phyloP scores from a whole-genome alignment of 768 basidiomycete genomes.

The Favolaschia claudopus region DNA sequence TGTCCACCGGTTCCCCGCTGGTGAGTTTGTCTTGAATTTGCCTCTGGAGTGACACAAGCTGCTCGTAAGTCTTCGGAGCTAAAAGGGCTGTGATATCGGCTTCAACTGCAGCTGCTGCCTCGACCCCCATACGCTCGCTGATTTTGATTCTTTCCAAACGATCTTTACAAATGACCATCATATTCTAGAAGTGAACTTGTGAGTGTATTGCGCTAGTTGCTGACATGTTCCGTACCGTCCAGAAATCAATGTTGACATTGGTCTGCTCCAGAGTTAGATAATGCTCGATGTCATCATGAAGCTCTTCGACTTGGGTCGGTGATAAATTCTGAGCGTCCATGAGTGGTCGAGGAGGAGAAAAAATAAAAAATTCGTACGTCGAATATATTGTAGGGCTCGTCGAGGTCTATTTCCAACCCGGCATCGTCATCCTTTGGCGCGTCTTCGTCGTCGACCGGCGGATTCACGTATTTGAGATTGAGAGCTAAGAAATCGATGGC shows the following conservation, averaged over 20 bases:
- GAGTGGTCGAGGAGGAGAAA: constrained; percentile 9
- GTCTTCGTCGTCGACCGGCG: constrained; percentile 70
- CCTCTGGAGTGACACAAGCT: constrained; percentile 82
- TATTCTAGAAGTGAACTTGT: constrained; percentile 63
- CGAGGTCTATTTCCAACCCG: constrained; percentile 95
- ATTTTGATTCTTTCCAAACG: constrained; percentile 78
- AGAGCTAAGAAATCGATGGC: constrained; percentile 98
- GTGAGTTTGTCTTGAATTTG: constrained; percentile 88
- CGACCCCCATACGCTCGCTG: constrained; percentile 68
- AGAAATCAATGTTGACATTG: constrained; percentile 92
- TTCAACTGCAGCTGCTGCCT: constrained; percentile 83
- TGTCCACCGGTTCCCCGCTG: constrained; percentile 94
- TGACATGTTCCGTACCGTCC: constrained; percentile 71
- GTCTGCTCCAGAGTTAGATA: constrained; percentile 88
- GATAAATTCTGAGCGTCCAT: constrained; percentile 72
- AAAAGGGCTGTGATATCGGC: constrained; percentile 83
- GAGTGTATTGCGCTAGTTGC: neutral
- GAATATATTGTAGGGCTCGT: constrained; percentile 98
- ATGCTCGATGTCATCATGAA: constrained; percentile 93
- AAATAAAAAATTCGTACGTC: constrained; percentile 65
- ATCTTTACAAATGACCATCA: constrained; percentile 97
- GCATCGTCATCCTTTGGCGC: constrained; percentile 74
- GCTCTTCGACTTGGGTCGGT: constrained; percentile 86
- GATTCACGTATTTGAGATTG: constrained; percentile 92
- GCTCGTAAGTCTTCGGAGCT: constrained; percentile 85